These are phyloP conservation scores for Phialophora chinensis DNA, from an alignment of 2,329 filamentous ascomycete genomes.

Conservation along the genomic window DNA sequence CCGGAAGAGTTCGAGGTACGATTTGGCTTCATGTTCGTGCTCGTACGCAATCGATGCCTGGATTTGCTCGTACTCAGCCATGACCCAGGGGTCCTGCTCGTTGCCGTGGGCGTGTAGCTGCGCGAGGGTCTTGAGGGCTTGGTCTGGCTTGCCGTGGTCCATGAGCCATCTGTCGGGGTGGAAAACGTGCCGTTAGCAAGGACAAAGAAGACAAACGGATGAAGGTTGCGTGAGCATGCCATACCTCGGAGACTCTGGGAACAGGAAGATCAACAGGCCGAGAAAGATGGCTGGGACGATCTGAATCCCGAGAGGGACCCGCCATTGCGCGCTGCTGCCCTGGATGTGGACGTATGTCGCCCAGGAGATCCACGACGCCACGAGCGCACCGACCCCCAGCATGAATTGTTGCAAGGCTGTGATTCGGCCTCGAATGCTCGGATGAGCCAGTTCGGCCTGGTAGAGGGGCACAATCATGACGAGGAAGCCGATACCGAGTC, in stretches of 20 bases:
- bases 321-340: conserved; percentile 62
- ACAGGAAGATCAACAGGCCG: conserved; percentile 70
- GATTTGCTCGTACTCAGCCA: conserved; percentile 74
- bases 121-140: conserved; percentile 71
- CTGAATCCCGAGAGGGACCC: conserved; percentile 72
- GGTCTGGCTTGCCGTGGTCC: conserved; percentile 68
- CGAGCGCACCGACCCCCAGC: conserved; percentile 75
- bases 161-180: conserved; percentile 66
- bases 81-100: conserved; percentile 70
- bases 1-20: conserved; percentile 71
- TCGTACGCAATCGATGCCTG: conserved; percentile 69
- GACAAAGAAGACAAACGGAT: conserved; percentile 33
- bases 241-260: conserved; percentile 64
- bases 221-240: conserved; percentile 32
- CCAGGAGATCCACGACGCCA: conserved; percentile 76
- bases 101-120: conserved; percentile 73
- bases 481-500: conserved; percentile 67
- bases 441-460: conserved; percentile 79
- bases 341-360: conserved; percentile 63
- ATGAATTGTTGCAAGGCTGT: conserved; percentile 82
- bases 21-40: conserved; percentile 72
- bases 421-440: conserved; percentile 75
- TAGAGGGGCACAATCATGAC: conserved; percentile 74
- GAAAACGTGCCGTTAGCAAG: conserved; percentile 58
- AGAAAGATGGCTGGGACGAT: conserved; percentile 69